Evolutionary conservation across 2,329 filamentous ascomycete genomes (phyloP).

Genomic region (Colletotrichum filicis): DNA sequence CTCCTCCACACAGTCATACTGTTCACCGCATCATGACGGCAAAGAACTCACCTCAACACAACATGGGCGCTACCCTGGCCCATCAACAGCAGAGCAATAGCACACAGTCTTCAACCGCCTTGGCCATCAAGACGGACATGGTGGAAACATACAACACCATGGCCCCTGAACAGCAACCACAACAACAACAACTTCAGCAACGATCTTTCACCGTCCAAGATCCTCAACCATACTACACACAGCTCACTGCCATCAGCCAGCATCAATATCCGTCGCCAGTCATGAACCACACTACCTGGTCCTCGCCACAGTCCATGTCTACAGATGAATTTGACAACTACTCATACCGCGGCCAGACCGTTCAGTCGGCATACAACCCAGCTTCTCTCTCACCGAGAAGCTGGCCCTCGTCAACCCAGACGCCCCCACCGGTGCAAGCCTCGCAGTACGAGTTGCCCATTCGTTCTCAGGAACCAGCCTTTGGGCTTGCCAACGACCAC

Average conservation of each 20-base stretch:
- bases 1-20: neutral
- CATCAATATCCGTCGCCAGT: slow-evolving; percentile 19
- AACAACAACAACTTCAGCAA: neutral
- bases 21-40: slow-evolving; percentile 11
- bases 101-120: slow-evolving; percentile 13
- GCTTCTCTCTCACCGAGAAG: slow-evolving; percentile 46
- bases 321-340: slow-evolving; percentile 51
- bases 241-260: slow-evolving; percentile 17
- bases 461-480: slow-evolving; percentile 17
- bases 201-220: slow-evolving; percentile 6
- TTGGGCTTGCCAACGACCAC: slow-evolving; percentile 1
- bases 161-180: slow-evolving; percentile 18
- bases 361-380: slow-evolving; percentile 41
- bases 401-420: slow-evolving; percentile 41
- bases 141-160: slow-evolving; percentile 19
- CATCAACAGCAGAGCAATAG: neutral
- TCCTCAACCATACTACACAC: slow-evolving; percentile 35
- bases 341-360: slow-evolving; percentile 47
- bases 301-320: slow-evolving; percentile 48
- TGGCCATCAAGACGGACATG: slow-evolving; percentile 13
- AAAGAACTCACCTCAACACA: slow-evolving; percentile 9
- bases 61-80: slow-evolving; percentile 1
- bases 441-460: slow-evolving; percentile 21
- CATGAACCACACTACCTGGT: slow-evolving; percentile 39
- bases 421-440: neutral